Conservation (phyloP, 75 land plant species). For the Pinus albicaulis region DNA sequence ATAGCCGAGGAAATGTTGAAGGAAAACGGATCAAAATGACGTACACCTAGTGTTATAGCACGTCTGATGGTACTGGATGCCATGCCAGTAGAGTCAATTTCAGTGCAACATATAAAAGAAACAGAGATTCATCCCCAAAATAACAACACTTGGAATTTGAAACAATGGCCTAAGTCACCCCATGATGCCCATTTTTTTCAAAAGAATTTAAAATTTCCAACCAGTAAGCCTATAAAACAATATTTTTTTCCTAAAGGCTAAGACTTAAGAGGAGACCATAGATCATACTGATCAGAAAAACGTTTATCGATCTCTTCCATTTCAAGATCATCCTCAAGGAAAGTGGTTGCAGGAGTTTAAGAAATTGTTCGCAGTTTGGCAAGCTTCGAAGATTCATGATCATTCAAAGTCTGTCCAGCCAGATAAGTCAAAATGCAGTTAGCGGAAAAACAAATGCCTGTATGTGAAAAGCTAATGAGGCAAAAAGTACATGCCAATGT, state of each 20-base stretch:
- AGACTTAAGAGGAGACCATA: slow-evolving; percentile 4
- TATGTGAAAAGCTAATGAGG: slow-evolving; percentile 61
- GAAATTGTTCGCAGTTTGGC: slow-evolving; percentile 88
- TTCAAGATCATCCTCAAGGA: slow-evolving; percentile 93
- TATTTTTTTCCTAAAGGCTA: neutral
- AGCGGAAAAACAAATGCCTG: slow-evolving; percentile 26
- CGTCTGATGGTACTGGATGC: slow-evolving; percentile 92
- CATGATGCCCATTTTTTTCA: neutral
- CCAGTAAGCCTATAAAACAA: neutral
- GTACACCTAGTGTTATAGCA: slow-evolving; percentile 85
- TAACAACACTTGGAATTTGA: slow-evolving; percentile 7
- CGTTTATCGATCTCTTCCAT: slow-evolving; percentile 16
- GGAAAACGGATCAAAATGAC: slow-evolving; percentile 31
- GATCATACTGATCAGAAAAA: neutral
- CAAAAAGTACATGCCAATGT: slow-evolving; percentile 35
- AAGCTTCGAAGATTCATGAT: slow-evolving; percentile 48
- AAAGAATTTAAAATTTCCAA: neutral
- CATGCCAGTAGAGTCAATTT: slow-evolving; percentile 49
- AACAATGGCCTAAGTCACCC: slow-evolving; percentile 5
- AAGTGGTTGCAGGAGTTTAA: slow-evolving; percentile 84
- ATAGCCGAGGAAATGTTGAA: slow-evolving; percentile 54
- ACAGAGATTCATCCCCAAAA: slow-evolving; percentile 19
- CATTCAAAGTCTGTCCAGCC: slow-evolving; percentile 29
- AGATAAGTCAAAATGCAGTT: slow-evolving; percentile 25
- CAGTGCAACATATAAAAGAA: slow-evolving; percentile 4